Conservation (phyloP, 352 stramenopile genomes). For the Peronospora tabacina region DNA sequence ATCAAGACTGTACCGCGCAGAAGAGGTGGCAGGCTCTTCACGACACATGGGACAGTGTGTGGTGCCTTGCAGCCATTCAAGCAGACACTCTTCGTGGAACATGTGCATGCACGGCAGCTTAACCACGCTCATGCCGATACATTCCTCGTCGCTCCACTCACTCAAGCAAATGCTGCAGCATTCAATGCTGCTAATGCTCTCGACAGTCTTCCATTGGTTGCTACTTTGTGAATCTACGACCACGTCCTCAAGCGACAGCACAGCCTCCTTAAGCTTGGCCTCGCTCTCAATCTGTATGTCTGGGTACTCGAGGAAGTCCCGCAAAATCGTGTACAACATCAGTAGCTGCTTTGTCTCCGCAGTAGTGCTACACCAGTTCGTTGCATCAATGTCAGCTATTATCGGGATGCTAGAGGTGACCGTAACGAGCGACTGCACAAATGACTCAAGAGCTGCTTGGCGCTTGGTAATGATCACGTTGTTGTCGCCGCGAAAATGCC, state of each 20-base stretch:
- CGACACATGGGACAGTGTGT: conserved; percentile 81
- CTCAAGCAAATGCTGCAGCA: conserved; percentile 81
- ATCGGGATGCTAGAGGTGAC: conserved; percentile 72
- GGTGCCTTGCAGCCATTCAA: conserved; percentile 79
- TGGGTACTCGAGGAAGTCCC: conserved; percentile 77
- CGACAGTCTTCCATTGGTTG: conserved; percentile 43
- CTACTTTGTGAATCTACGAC: conserved; percentile 69
- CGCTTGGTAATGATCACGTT: conserved; percentile 66
- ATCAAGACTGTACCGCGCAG: conserved; percentile 9
- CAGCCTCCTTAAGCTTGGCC: conserved; percentile 71
- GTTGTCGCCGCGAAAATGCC: conserved; percentile 68
- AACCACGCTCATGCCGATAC: conserved; percentile 71
- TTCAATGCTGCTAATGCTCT: conserved; percentile 44
- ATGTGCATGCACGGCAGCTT: conserved; percentile 76
- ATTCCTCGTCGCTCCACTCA: conserved; percentile 80
- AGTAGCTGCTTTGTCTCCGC: conserved; percentile 39
- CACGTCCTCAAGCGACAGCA: conserved; percentile 78
- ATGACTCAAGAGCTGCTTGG: conserved; percentile 55
- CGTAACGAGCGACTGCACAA: conserved; percentile 79
- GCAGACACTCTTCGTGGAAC: conserved; percentile 83
- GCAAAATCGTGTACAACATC: conserved; percentile 64
- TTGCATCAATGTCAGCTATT: conserved; percentile 16
- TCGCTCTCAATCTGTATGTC: conserved; percentile 85
- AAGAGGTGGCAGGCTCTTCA: conserved; percentile 38
- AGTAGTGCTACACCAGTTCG: conserved; percentile 1